Evolutionary conservation across 2,329 filamentous ascomycete genomes (phyloP).

Genomic region (Colletotrichum godetiae): DNA sequence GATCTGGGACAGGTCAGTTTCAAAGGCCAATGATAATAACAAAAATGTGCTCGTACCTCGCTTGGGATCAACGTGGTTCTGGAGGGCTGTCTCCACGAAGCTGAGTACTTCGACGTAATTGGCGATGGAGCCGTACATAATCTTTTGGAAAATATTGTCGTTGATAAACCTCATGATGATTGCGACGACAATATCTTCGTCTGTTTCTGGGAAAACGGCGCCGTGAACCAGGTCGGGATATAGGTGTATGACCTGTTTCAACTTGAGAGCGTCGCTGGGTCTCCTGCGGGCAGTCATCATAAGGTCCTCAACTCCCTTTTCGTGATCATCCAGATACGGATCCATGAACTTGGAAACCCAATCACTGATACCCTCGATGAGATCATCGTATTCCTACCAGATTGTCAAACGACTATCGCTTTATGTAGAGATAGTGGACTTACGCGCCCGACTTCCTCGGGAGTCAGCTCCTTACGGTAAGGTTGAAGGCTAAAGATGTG

Average conservation of each 20-base stretch:
- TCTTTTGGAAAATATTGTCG: constrained; percentile 48
- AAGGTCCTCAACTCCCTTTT: constrained; percentile 40
- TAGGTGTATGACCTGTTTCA: constrained; percentile 42
- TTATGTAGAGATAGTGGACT: constrained; percentile 6
- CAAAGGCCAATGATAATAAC: not conserved
- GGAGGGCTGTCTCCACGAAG: constrained; percentile 49
- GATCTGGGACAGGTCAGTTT: constrained; percentile 40
- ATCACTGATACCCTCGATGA: constrained; percentile 47
- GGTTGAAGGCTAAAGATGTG: constrained; percentile 56
- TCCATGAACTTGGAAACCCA: constrained; percentile 50
- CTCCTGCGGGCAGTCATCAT: constrained; percentile 39
- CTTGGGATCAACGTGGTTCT: constrained; percentile 48
- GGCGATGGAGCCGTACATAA: constrained; percentile 43
- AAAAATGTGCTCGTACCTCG: constrained; percentile 43
- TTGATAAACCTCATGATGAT: constrained; percentile 49
- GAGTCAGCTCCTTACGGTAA: constrained; percentile 51
- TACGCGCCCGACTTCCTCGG: constrained; percentile 50
- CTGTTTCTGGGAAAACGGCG: constrained; percentile 48
- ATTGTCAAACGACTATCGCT: constrained; percentile 28
- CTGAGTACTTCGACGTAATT: constrained; percentile 42
- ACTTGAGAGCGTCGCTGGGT: constrained; percentile 40
- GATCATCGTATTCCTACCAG: constrained; percentile 48
- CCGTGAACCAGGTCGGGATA: constrained; percentile 48
- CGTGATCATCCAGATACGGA: constrained; percentile 43
- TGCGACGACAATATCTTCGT: constrained; percentile 49